Percentiles rank a stretch among this genome's conserved stretches.
Conservation (phyloP, 2,329 filamentous ascomycete genomes). For the Pestalotiopsis sp. region DNA sequence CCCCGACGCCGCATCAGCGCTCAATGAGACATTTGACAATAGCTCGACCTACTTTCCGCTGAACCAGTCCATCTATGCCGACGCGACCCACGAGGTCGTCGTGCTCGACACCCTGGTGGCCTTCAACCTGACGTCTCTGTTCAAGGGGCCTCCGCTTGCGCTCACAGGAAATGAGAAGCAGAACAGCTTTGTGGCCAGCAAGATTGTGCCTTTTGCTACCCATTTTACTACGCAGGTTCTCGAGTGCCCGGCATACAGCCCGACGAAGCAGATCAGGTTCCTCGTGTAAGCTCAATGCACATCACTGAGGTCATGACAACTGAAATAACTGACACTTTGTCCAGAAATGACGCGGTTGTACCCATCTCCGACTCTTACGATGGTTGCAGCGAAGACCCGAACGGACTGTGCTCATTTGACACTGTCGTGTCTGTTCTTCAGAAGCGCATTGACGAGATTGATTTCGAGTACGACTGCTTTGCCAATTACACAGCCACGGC, state of each 20-base stretch:
- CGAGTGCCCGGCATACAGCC: constrained; percentile 32
- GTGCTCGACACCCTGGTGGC: constrained; percentile 33
- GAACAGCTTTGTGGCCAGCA: constrained; percentile 33
- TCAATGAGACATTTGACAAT: constrained; percentile 39
- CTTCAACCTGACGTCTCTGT: constrained; percentile 34
- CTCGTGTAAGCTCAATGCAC: constrained; percentile 27
- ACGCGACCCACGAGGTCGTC: constrained; percentile 45
- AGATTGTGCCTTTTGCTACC: constrained; percentile 33
- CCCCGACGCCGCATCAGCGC: constrained; percentile 28
- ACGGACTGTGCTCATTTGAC: constrained; percentile 35
- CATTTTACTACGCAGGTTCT: constrained; percentile 36
- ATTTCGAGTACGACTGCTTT: constrained; percentile 34
- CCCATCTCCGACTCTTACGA: constrained; percentile 29
- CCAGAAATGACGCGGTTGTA: constrained; percentile 35
- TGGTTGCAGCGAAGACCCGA: constrained; percentile 26
- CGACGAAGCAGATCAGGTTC: constrained; percentile 35
- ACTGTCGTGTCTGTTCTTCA: constrained; percentile 31
- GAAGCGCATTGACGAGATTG: constrained; percentile 32
- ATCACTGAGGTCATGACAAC: neutral
- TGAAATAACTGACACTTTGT: neutral
- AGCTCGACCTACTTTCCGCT: constrained; percentile 43
- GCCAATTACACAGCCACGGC: constrained; percentile 27
- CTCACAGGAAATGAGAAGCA: constrained; percentile 19
- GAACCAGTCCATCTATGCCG: constrained; percentile 43
- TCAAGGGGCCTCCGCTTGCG: constrained; percentile 29